Evolutionary conservation across 2,329 filamentous ascomycete species (phyloP), one percentile per base, ranked within the genome.

Genomic region (Myriosclerotinia curreyana): DNA sequence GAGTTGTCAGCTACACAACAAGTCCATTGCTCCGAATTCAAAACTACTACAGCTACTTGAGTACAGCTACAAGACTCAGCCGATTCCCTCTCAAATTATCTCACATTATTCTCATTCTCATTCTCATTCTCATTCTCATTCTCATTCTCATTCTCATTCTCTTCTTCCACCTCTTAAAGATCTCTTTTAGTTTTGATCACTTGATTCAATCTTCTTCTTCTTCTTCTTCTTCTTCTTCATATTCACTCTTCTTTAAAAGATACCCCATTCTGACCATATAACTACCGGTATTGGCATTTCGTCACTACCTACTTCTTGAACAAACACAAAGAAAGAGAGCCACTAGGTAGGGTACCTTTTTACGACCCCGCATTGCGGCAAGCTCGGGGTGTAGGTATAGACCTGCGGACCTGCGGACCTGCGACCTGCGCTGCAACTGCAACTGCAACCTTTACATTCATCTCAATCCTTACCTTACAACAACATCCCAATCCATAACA

Each of bases 61-160:
- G 15, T 20, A 48, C 42, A 58, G 55, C 42, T 58, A 58, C 28
- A 58, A 48, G 55, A 58, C 42, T 42, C 42, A 58, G 55, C 55
- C 25, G 55, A 58, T 58, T 36, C 55, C 55, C 22, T 25, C 28
- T 36, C 55, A 44, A 46, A 31, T 31, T 31, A 31, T 31, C 28
- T 31, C 28, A 31, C 14, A 14, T 15, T 40, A 17, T 15, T 20
- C 40, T 20, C 40, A 6, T 25, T 12, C 25, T 25, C n/a, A 25
- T 48, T 48, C 12, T 25, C 44, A 22, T 48, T 7, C 9, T 22
- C 15, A 28, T 15, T 56, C 9, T 20, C n/a, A n/a, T 55, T 55
- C 3, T 2, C 8, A 25, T 42, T 31, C 9, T 5, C 52, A n/a
- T 55, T 55, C 3, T 2, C 8, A 25, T 42, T 31, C 9, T 5